These are phyloP conservation scores for Protomyces lactucae-debilis DNA, from an alignment of 1,139 yeast species.

Conservation along the genomic window DNA sequence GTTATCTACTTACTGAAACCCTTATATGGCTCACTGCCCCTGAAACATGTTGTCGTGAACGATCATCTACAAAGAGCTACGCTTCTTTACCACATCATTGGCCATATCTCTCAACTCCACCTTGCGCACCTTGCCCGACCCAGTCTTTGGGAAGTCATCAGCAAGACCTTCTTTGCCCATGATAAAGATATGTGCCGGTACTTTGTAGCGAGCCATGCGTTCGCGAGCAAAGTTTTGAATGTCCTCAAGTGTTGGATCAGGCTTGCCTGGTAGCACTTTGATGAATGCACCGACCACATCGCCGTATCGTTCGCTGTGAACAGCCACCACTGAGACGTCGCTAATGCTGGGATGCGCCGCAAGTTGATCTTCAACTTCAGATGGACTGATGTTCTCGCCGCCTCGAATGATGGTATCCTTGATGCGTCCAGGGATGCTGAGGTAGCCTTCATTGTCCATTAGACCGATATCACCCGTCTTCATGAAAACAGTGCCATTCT, in stretches of 20 bases:
- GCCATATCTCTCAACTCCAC: slow-evolving; percentile 14
- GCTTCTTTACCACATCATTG: not conserved
- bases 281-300: slow-evolving; percentile 40
- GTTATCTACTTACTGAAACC: too few relatives aligned
- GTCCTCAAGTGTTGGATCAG: slow-evolving; percentile 28
- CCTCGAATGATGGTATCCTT: slow-evolving; percentile 41
- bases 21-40: too few relatives aligned
- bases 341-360: slow-evolving; percentile 37
- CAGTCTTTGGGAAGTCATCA: slow-evolving; percentile 35
- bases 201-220: slow-evolving; percentile 33
- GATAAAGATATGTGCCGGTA: slow-evolving; percentile 31
- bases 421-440: slow-evolving; percentile 39
- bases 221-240: slow-evolving; percentile 7
- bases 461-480: slow-evolving; percentile 41
- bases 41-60: too few relatives aligned
- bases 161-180: slow-evolving; percentile 5
- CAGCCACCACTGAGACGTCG: slow-evolving; percentile 40
- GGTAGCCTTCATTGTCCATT: slow-evolving; percentile 37
- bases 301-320: slow-evolving; percentile 39
- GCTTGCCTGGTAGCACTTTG: slow-evolving; percentile 29
- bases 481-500: slow-evolving; percentile 38
- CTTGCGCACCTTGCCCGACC: slow-evolving; percentile 28
- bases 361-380: slow-evolving; percentile 39
- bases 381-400: slow-evolving; percentile 41
- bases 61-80: not conserved